These are phyloP conservation scores for Teratosphaeria gauchensis DNA, from an alignment of 2,329 filamentous ascomycete genomes.

Conservation along the genomic window DNA sequence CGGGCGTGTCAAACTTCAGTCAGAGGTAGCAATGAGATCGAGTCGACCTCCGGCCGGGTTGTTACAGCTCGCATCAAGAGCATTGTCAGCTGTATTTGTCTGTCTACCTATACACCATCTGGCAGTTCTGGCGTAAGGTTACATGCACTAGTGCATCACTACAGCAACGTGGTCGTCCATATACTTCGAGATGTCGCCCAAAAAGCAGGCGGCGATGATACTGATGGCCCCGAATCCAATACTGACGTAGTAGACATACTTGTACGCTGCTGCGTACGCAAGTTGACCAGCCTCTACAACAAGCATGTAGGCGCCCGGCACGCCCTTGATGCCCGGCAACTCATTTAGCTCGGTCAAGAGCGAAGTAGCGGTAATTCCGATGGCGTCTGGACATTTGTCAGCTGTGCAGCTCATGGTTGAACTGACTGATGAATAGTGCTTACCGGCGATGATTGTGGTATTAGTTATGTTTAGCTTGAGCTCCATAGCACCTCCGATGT, in stretches of 20 bases:
- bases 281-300: constrained; percentile 19
- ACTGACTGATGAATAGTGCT: background rate
- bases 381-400: constrained; percentile 30
- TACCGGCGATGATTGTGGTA: constrained; percentile 30
- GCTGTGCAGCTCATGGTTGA: background rate
- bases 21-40: too few species aligned
- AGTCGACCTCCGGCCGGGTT: too few species aligned
- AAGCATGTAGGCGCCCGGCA: constrained; percentile 27
- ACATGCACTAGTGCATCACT: constrained; percentile 6
- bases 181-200: constrained; percentile 25
- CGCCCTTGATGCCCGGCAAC: constrained; percentile 45
- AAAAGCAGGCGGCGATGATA: constrained; percentile 19
- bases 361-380: constrained; percentile 44
- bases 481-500: constrained; percentile 44
- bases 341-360: constrained; percentile 40
- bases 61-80: background rate
- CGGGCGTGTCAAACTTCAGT: too few species aligned
- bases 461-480: constrained; percentile 40
- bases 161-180: constrained; percentile 38
- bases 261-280: constrained; percentile 21
- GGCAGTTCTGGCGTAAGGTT: background rate
- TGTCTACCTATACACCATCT: background rate
- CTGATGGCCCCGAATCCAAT: constrained; percentile 22
- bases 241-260: constrained; percentile 20
- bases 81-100: background rate